phyloP scores from a whole-genome alignment of 306 rosid species.

The Trifolium dubium region DNA sequence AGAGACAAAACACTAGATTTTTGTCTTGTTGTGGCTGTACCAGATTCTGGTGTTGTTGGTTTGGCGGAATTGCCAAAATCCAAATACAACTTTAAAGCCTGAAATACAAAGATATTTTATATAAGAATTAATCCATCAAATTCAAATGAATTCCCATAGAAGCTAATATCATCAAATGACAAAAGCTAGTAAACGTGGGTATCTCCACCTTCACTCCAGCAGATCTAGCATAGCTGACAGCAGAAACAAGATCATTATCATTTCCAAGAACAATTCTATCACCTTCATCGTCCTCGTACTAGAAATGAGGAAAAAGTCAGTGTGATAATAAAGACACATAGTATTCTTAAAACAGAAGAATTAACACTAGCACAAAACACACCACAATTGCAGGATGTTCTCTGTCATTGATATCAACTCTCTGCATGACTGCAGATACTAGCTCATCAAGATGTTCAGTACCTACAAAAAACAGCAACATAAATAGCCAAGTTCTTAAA shows the following conservation, averaged over 20 bases:
- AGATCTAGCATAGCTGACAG: slow-evolving; percentile 76
- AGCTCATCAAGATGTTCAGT: slow-evolving; percentile 73
- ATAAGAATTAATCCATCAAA: slow-evolving; percentile 15
- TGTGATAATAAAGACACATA: background rate
- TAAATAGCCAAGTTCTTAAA: slow-evolving; percentile 1
- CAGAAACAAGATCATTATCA: slow-evolving; percentile 71
- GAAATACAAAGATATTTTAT: slow-evolving; percentile 37
- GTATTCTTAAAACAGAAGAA: slow-evolving; percentile 25
- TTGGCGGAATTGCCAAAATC: slow-evolving; percentile 56
- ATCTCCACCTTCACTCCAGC: slow-evolving; percentile 70
- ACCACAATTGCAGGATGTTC: slow-evolving; percentile 78
- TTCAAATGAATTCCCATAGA: slow-evolving; percentile 15
- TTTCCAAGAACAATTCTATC: slow-evolving; percentile 79
- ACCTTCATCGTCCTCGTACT: slow-evolving; percentile 98
- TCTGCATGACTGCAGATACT: slow-evolving; percentile 68
- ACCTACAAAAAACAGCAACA: slow-evolving; percentile 53
- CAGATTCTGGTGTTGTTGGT: slow-evolving; percentile 26
- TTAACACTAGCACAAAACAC: slow-evolving; percentile 36
- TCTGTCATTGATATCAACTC: slow-evolving; percentile 52
- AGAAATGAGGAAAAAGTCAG: slow-evolving; percentile 30
- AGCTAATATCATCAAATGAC: slow-evolving; percentile 3
- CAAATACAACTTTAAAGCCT: slow-evolving; percentile 86
- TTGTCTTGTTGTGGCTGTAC: slow-evolving; percentile 31
- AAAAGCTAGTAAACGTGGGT: slow-evolving; percentile 29
- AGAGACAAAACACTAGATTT: slow-evolving; percentile 43